Percentiles rank a stretch among this genome's conserved stretches.
These are phyloP conservation scores for Vicia faba DNA, from an alignment of 306 rosid species.

Conservation along the genomic window DNA sequence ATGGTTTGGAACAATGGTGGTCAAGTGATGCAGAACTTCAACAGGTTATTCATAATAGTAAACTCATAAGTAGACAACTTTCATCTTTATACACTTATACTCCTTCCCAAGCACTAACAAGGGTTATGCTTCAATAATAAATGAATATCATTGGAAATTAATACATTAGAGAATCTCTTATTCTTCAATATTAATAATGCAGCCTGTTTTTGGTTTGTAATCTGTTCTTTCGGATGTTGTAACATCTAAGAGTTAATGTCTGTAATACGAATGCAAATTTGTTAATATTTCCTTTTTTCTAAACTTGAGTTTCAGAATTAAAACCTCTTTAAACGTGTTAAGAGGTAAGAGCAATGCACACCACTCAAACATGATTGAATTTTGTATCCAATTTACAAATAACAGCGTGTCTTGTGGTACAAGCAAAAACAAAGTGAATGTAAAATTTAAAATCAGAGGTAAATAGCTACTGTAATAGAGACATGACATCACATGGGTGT, in stretches of 20 bases:
- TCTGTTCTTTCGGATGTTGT: neutral
- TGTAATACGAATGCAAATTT: neutral
- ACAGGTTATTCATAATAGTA: slow-evolving; percentile 72
- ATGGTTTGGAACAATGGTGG: slow-evolving; percentile 98
- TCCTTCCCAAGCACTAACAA: slow-evolving; percentile 44
- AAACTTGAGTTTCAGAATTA: no score
- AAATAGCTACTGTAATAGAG: no score
- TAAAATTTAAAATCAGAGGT: no score
- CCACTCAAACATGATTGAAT: no score
- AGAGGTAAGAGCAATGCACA: no score
- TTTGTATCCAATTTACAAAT: no score
- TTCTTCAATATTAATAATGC: slow-evolving; percentile 33
- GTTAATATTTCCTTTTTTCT: no score
- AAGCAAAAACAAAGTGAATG: no score
- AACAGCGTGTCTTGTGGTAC: no score
- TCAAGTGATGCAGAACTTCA: slow-evolving; percentile 87
- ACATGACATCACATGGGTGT: no score
- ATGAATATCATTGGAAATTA: neutral
- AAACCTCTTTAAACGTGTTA: no score
- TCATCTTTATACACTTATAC: slow-evolving; percentile 65
- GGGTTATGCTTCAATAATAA: slow-evolving; percentile 33
- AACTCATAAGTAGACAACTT: slow-evolving; percentile 82
- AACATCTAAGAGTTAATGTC: neutral
- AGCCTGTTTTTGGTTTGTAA: slow-evolving; percentile 17
- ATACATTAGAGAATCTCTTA: slow-evolving; percentile 14